Percentiles rank a stretch among this genome's conserved stretches.
These are phyloP conservation scores for Mortierella sp. DNA, from an alignment of 371 early-diverging fungal genomes.

Conservation along the genomic window DNA sequence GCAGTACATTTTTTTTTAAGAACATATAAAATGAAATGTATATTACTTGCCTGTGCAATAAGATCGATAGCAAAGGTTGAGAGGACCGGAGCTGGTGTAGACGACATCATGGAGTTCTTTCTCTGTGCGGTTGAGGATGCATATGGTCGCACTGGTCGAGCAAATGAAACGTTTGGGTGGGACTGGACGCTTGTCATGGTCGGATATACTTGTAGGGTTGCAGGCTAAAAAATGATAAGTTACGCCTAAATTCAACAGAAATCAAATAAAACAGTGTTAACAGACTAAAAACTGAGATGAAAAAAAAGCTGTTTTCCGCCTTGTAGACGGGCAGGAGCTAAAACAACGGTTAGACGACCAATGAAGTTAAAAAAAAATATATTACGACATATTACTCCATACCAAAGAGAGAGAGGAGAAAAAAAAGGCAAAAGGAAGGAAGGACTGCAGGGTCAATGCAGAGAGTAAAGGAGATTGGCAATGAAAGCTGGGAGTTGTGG, in stretches of 20 bases:
- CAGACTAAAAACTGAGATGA: too few relatives aligned
- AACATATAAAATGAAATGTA: too few relatives aligned
- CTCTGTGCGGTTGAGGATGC: conserved; percentile 20
- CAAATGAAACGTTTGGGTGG: conserved; percentile 21
- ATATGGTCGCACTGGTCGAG: conserved; percentile 31
- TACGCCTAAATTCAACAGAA: too few relatives aligned
- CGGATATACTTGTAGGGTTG: background rate
- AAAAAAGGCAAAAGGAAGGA: background rate
- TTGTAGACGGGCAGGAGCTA: background rate
- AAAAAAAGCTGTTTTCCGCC: background rate
- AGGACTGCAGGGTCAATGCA: background rate
- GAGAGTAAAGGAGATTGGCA: background rate
- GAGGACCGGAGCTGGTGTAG: conserved; percentile 36
- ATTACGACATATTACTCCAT: background rate
- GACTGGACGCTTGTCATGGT: conserved; percentile 48
- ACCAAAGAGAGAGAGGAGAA: background rate
- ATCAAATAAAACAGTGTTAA: too few relatives aligned
- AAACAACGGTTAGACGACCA: too few relatives aligned
- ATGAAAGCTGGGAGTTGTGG: background rate
- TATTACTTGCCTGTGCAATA: conserved; percentile 55
- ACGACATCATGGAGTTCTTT: conserved; percentile 43
- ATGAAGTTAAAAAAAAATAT: too few relatives aligned
- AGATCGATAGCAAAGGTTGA: conserved; percentile 56
- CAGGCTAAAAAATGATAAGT: too few relatives aligned
- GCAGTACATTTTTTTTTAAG: background rate